Evolutionary conservation across 2,329 filamentous ascomycete genomes (phyloP).

Genomic region (Ophiostoma sp.): DNA sequence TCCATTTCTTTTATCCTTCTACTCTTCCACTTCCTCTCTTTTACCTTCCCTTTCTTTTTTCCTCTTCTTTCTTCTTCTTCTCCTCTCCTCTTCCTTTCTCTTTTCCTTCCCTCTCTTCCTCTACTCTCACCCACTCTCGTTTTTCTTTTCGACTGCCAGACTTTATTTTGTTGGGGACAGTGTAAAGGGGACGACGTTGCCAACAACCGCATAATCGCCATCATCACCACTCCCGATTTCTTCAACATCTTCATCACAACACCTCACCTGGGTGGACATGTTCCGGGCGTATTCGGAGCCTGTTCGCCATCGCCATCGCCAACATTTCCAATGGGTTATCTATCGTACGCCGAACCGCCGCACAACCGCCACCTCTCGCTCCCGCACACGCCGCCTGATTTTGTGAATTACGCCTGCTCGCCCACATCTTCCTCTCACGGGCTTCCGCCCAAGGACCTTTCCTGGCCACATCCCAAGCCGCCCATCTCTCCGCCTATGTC

Average conservation of each 20-base stretch:
- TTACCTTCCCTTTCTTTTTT: slow-evolving; percentile 1
- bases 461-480: slow-evolving; percentile 44
- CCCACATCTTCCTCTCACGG: slow-evolving; percentile 33
- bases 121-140: not conserved
- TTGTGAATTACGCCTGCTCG: slow-evolving; percentile 53
- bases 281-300: slow-evolving; percentile 21
- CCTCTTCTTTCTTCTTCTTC: not conserved
- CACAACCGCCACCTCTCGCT: slow-evolving; percentile 49
- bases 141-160: not conserved
- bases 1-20: not conserved
- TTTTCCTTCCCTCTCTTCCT: not conserved
- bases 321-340: slow-evolving; percentile 56
- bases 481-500: slow-evolving; percentile 59
- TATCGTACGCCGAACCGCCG: slow-evolving; percentile 52
- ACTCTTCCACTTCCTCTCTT: slow-evolving; percentile 13
- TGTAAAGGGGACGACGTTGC: slow-evolving; percentile 1
- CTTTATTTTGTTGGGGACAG: not conserved
- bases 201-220: not conserved
- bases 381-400: slow-evolving; percentile 56
- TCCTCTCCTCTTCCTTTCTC: not conserved
- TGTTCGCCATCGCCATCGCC: slow-evolving; percentile 20
- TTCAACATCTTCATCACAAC: not conserved
- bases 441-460: slow-evolving; percentile 43
- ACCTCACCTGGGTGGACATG: not conserved
- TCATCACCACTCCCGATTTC: not conserved